These are phyloP conservation scores for Phaeosphaeriaceae sp. DNA, from an alignment of 2,329 filamentous ascomycete genomes.

Conservation along the genomic window DNA sequence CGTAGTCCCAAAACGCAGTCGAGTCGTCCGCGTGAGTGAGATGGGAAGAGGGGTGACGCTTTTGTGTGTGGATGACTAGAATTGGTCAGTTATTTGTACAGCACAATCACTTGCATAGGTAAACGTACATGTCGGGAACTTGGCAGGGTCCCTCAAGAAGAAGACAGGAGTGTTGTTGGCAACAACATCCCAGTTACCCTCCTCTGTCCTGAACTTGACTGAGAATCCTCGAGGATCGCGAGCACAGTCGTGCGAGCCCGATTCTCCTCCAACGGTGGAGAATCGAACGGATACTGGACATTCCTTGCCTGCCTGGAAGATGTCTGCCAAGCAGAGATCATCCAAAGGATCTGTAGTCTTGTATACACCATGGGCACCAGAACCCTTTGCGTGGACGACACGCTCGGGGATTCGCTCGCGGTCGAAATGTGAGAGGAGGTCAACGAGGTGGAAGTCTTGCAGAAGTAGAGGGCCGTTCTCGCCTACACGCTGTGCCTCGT, in stretches of 20 bases:
- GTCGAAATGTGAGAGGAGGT: slow-evolving; percentile 59
- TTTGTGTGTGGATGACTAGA: slow-evolving; percentile 76
- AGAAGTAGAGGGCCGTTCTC: slow-evolving; percentile 66
- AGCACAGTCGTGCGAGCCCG: slow-evolving; percentile 73
- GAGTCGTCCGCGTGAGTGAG: slow-evolving; percentile 69
- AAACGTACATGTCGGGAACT: slow-evolving; percentile 53
- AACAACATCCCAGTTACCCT: slow-evolving; percentile 77
- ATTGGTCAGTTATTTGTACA: background rate
- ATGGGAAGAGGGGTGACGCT: slow-evolving; percentile 74
- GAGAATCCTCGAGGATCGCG: slow-evolving; percentile 77
- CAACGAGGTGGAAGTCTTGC: slow-evolving; percentile 59
- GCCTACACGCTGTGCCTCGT: slow-evolving; percentile 63
- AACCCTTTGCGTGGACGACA: slow-evolving; percentile 59
- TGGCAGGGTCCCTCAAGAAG: slow-evolving; percentile 76
- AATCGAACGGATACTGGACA: slow-evolving; percentile 73
- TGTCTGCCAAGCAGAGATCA: slow-evolving; percentile 54
- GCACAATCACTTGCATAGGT: background rate
- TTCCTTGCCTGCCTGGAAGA: slow-evolving; percentile 69
- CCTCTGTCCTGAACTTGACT: slow-evolving; percentile 75
- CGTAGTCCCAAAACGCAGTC: slow-evolving; percentile 72
- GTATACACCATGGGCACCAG: slow-evolving; percentile 58
- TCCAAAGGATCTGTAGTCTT: slow-evolving; percentile 55
- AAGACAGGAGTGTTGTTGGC: slow-evolving; percentile 79
- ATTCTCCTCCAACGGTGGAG: slow-evolving; percentile 78
- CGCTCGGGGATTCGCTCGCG: slow-evolving; percentile 59